Percentiles rank a stretch among this genome's conserved stretches.
Conservation (phyloP, 129 eudicot genomes). For the Flaveria trinervia region DNA sequence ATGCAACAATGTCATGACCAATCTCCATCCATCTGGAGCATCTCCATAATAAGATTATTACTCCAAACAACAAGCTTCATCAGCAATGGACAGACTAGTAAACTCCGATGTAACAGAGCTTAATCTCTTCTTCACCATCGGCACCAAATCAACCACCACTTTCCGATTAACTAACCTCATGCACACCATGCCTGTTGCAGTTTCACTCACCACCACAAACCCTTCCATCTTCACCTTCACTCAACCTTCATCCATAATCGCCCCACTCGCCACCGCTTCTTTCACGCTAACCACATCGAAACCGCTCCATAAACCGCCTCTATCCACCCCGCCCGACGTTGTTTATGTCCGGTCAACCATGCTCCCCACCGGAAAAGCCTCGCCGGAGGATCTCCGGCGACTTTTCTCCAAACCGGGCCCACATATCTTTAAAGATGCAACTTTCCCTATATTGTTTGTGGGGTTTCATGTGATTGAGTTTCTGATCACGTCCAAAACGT, state of each 20-base stretch:
- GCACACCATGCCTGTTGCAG: conserved; percentile 89
- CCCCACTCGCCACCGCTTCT: conserved; percentile 61
- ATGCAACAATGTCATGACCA: neutral
- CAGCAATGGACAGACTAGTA: conserved; percentile 69
- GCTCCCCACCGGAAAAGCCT: conserved; percentile 85
- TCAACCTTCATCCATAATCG: conserved; percentile 47
- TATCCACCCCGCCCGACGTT: conserved; percentile 51
- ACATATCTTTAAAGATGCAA: conserved; percentile 66
- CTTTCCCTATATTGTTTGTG: conserved; percentile 57
- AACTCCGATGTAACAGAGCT: conserved; percentile 60
- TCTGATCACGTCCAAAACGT: conserved; percentile 33
- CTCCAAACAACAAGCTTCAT: neutral
- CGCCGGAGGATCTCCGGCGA: conserved; percentile 59
- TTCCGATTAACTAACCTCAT: conserved; percentile 69
- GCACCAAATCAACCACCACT: conserved; percentile 43
- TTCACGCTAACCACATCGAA: conserved; percentile 46
- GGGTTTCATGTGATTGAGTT: conserved; percentile 60
- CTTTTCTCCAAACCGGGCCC: conserved; percentile 65
- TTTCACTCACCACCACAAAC: conserved; percentile 61
- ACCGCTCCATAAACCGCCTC: conserved; percentile 56
- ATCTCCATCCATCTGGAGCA: too few species aligned
- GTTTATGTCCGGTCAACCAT: conserved; percentile 65
- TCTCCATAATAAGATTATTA: neutral
- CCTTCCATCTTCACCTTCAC: conserved; percentile 51
- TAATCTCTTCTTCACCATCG: conserved; percentile 39